Percentiles rank a stretch among this genome's conserved stretches.
These are phyloP conservation scores for Erigeron philadelphicus DNA, from an alignment of 140 eudicot genomes.

Conservation along the genomic window DNA sequence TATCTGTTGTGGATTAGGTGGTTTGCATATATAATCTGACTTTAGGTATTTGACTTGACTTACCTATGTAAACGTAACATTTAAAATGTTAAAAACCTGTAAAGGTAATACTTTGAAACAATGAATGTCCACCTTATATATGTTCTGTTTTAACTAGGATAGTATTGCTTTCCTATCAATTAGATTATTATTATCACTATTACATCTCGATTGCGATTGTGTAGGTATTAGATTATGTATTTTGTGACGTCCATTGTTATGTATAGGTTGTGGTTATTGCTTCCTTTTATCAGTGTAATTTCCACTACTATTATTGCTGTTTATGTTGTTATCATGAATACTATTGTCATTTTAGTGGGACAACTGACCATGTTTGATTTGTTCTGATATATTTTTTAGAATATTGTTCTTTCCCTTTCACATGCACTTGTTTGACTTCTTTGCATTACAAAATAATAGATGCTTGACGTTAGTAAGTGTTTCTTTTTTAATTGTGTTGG, in stretches of 20 bases:
- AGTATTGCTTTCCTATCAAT: background rate
- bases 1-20: background rate
- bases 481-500: constrained; percentile 12
- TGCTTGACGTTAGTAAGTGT: constrained; percentile 9
- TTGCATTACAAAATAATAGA: background rate
- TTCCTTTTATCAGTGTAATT: no score
- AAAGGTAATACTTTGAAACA: background rate
- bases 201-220: no score
- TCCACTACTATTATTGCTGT: no score
- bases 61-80: background rate
- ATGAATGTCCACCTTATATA: background rate
- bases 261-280: no score
- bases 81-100: constrained; percentile 1
- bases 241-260: no score
- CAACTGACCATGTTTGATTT: background rate
- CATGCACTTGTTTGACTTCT: background rate
- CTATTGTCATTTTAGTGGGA: background rate
- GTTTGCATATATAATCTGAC: background rate
- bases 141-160: background rate
- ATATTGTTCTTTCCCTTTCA: constrained; percentile 11
- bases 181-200: background rate
- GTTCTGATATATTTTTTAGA: background rate
- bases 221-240: no score
- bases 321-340: no score
- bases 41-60: background rate